phyloP scores from a whole-genome alignment of 164 flowering plant species.

The Pachysandra terminalis region DNA sequence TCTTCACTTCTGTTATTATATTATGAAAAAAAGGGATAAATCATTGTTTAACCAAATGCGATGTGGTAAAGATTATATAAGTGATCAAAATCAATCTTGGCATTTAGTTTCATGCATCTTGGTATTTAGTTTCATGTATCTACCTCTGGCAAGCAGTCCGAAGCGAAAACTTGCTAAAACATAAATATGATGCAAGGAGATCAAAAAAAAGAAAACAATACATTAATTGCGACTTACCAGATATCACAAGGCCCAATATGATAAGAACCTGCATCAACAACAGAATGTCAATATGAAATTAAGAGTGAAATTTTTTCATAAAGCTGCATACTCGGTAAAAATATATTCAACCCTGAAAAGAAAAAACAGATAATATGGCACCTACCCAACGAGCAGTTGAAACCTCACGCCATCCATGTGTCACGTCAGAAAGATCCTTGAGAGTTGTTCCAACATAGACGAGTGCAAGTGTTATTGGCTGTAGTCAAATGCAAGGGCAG shows the following conservation, averaged over 20 bases:
- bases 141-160: neutral
- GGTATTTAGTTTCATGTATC: too few relatives aligned
- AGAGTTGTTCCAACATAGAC: constrained; percentile 96
- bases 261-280: constrained; percentile 45
- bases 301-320: neutral
- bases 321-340: neutral
- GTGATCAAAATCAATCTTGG: neutral
- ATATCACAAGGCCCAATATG: constrained; percentile 40
- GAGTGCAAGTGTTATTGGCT: constrained; percentile 87
- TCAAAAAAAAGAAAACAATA: too few relatives aligned
- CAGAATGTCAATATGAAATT: constrained; percentile 1
- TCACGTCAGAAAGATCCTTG: constrained; percentile 96
- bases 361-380: neutral
- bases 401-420: constrained; percentile 85
- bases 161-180: neutral
- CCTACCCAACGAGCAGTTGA: constrained; percentile 85
- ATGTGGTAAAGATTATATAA: neutral
- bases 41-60: neutral
- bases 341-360: neutral
- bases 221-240: constrained; percentile 36
- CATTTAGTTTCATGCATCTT: too few relatives aligned
- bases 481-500: constrained; percentile 20
- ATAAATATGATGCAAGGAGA: neutral
- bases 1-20: too few relatives aligned
- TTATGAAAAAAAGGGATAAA: neutral